Base-by-base conservation (phyloP, 768 basidiomycete genomes). In the Sutorius australiensis region DNA sequence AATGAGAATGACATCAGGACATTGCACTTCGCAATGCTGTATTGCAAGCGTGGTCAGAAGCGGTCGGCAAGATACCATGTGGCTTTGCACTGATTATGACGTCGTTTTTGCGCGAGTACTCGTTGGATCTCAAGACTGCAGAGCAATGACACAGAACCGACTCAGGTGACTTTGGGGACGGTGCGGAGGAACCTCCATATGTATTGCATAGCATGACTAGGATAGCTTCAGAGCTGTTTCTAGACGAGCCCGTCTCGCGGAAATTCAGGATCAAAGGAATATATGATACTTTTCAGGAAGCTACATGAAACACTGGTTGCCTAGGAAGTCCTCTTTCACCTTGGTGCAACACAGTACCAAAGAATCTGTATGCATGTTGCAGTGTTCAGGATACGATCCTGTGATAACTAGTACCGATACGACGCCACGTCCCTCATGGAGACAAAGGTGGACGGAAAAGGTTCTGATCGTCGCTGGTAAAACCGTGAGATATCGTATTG, bases 1-100 rank as follows among this genome's bases (percentile, higher is more conserved):
- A 12, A 9, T 0, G 14, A 12, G 16, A 21, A 56, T 39, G 3
- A 3, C 14, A 30, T 7, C 10, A 85, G 82, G 77, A 90, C 57
- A 68, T 77, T 7, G 60, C 61, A 11, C 63, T 75, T 28, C 82
- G 82, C 12, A 60, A 72, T 33, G 72, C 74, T 36, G 70, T 88
- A 8, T 76, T 84, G 30, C 73, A 85, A 49, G 85, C 84, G 0
- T 89, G 82, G 68, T 77, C 87, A n/a, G 70, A 75, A 31, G 80
- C 86, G 2, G 82, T 89, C 38, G 75, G 76, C 60, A 71, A 60
- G 43, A 84, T 89, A 41, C n/a, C n/a, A n/a, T n/a, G n/a, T n/a
- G n/a, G n/a, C 13, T 72, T 73, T 38, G 73, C 77, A 27, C 75
- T 87, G 59, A 57, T 87, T 24, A 55, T 77, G 53, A 62, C 78